Evolutionary conservation across 2,329 filamentous ascomycete species (phyloP).

Genomic region (Fusarium sp.): DNA sequence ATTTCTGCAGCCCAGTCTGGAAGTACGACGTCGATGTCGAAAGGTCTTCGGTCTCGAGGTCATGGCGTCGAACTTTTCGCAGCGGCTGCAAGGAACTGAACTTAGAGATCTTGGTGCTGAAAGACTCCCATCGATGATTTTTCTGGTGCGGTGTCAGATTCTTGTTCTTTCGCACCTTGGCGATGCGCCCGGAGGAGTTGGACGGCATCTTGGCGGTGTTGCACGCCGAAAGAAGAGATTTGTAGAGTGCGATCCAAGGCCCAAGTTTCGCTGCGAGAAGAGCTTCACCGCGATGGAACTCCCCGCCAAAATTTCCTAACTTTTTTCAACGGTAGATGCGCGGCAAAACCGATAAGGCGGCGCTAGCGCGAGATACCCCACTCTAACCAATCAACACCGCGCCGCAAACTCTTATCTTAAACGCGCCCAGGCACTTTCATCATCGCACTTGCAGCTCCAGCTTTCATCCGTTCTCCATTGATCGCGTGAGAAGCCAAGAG

Average conservation of each 20-base stretch:
- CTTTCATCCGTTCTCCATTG: slow-evolving; percentile 21
- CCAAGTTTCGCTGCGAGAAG: slow-evolving; percentile 31
- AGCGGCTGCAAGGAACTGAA: slow-evolving; percentile 90
- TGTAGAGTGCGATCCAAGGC: slow-evolving; percentile 36
- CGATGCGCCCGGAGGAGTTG: slow-evolving; percentile 70
- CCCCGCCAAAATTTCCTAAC: slow-evolving; percentile 46
- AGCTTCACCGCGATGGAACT: slow-evolving; percentile 37
- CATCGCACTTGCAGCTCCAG: slow-evolving; percentile 20
- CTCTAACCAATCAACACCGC: slow-evolving; percentile 44
- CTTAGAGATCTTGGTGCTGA: slow-evolving; percentile 87
- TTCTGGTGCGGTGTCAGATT: slow-evolving; percentile 76
- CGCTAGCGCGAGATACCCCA: slow-evolving; percentile 23
- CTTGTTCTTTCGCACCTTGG: slow-evolving; percentile 74
- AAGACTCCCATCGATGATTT: slow-evolving; percentile 89
- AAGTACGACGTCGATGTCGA: slow-evolving; percentile 86
- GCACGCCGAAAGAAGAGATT: slow-evolving; percentile 37
- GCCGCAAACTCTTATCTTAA: slow-evolving; percentile 49
- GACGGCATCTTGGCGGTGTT: slow-evolving; percentile 63
- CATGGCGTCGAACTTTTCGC: slow-evolving; percentile 84
- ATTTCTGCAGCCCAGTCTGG: slow-evolving; percentile 80
- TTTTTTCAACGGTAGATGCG: slow-evolving; percentile 47
- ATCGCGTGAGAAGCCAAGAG: slow-evolving; percentile 9
- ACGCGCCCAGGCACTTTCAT: slow-evolving; percentile 35
- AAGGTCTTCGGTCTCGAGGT: slow-evolving; percentile 80
- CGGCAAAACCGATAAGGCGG: slow-evolving; percentile 50